Evolutionary conservation across 495 filamentous ascomycete genomes (phyloP).

Genomic region (Coniosporium apollinis): DNA sequence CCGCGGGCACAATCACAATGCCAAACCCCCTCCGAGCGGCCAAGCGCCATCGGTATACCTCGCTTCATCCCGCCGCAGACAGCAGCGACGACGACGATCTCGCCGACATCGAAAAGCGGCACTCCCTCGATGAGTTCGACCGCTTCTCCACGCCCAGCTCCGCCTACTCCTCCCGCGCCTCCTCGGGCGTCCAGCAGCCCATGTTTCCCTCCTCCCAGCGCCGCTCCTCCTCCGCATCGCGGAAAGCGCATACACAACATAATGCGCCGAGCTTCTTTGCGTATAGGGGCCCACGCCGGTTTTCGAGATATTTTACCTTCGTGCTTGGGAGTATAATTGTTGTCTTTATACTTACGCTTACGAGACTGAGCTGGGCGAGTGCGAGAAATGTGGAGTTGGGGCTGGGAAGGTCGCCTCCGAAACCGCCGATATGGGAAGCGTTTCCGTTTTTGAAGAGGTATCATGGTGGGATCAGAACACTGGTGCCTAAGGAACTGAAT

Average conservation of each 20-base stretch:
- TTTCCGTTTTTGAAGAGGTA: slow-evolving; percentile 73
- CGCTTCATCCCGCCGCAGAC: too few relatives aligned
- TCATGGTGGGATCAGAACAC: slow-evolving; percentile 57
- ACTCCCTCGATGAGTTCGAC: too few relatives aligned
- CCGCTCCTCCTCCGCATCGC: neutral
- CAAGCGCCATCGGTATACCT: too few relatives aligned
- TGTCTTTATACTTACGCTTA: slow-evolving; percentile 52
- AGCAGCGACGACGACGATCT: too few relatives aligned
- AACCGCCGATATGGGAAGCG: slow-evolving; percentile 60
- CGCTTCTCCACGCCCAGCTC: too few relatives aligned
- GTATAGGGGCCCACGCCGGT: slow-evolving; percentile 13
- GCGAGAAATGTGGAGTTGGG: slow-evolving; percentile 42
- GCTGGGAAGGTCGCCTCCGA: slow-evolving; percentile 32
- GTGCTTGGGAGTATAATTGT: slow-evolving; percentile 49
- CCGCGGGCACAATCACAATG: too few relatives aligned
- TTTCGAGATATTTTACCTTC: slow-evolving; percentile 48
- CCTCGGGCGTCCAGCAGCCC: neutral
- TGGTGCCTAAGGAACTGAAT: slow-evolving; percentile 45
- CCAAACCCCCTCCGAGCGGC: too few relatives aligned
- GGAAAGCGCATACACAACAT: too few relatives aligned
- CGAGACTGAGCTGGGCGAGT: slow-evolving; percentile 51
- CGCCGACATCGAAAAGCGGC: too few relatives aligned
- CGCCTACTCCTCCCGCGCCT: neutral
- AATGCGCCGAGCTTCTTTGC: slow-evolving; percentile 2
- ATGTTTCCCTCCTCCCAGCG: too few relatives aligned